Percentiles rank a stretch among this genome's conserved stretches.
Conservation (phyloP, 1,139 yeast genomes). For the Yamadazyma siamensis region DNA sequence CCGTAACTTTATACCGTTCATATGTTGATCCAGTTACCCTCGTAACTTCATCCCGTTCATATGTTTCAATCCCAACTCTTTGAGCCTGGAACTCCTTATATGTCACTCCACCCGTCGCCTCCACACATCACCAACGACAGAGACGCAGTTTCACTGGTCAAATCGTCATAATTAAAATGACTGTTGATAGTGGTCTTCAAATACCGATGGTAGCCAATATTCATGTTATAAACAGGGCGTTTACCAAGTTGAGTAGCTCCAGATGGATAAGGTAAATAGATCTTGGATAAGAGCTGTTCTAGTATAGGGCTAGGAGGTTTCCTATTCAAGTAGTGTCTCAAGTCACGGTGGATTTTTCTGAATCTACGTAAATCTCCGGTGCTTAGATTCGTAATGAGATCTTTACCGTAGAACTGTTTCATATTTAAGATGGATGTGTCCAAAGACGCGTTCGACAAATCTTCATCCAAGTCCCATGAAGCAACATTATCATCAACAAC, state of each 20-base stretch:
- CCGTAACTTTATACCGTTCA: no score
- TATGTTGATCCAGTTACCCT: no score
- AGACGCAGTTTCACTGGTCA: constrained; percentile 15
- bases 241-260: no score
- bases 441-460: constrained; percentile 16
- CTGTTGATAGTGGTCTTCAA: constrained; percentile 8
- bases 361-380: constrained; percentile 27
- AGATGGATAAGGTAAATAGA: constrained; percentile 5
- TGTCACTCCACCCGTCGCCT: constrained; percentile 27
- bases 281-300: constrained; percentile 16
- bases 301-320: constrained; percentile 13
- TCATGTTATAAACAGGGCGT: constrained; percentile 3
- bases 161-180: constrained; percentile 9
- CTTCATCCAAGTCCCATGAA: constrained; percentile 45
- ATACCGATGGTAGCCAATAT: constrained; percentile 10
- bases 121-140: constrained; percentile 32
- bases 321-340: constrained; percentile 17
- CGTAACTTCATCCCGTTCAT: no score
- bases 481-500: constrained; percentile 41
- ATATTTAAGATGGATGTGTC: constrained; percentile 14
- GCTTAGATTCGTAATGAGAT: constrained; percentile 24
- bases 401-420: constrained; percentile 34
- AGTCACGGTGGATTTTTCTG: constrained; percentile 21
- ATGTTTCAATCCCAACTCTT: no score
- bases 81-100: constrained; percentile 12